Conservation (phyloP, 257 asterid genomes). For the Primulina eburnea region DNA sequence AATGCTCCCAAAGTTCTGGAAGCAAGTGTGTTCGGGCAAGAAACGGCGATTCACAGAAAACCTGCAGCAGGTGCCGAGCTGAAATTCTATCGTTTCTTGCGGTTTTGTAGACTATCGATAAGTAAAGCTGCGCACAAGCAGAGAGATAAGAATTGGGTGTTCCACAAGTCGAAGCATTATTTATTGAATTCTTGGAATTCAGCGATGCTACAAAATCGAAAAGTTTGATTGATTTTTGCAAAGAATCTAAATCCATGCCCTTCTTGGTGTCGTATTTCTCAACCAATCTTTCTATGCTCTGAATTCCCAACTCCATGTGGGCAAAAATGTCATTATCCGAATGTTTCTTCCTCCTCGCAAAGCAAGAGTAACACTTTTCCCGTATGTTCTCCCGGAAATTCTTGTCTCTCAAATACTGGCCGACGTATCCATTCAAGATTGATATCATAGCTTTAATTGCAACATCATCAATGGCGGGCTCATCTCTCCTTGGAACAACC, state of each 20-base stretch:
- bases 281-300: slow-evolving; percentile 48
- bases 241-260: slow-evolving; percentile 41
- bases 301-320: slow-evolving; percentile 49
- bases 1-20: slow-evolving; percentile 76
- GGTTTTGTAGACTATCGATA: slow-evolving; percentile 59
- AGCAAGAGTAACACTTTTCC: slow-evolving; percentile 56
- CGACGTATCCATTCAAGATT: slow-evolving; percentile 54
- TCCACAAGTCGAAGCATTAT: slow-evolving; percentile 27
- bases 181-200: slow-evolving; percentile 24
- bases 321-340: slow-evolving; percentile 33
- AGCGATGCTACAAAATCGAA: slow-evolving; percentile 44
- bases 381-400: slow-evolving; percentile 34
- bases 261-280: slow-evolving; percentile 30
- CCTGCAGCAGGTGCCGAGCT: slow-evolving; percentile 59
- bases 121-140: slow-evolving; percentile 70
- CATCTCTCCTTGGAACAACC: slow-evolving; percentile 32
- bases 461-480: slow-evolving; percentile 61
- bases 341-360: slow-evolving; percentile 21
- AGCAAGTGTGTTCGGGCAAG: slow-evolving; percentile 68
- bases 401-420: slow-evolving; percentile 44
- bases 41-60: slow-evolving; percentile 56
- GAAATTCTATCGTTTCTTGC: slow-evolving; percentile 52
- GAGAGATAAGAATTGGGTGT: slow-evolving; percentile 37
- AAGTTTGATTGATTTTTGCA: slow-evolving; percentile 47
- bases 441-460: slow-evolving; percentile 67